Percentiles rank a stretch among this genome's conserved stretches.
These are phyloP conservation scores for Hylodesmum podocarpum DNA, from an alignment of 306 rosid genomes.

Conservation along the genomic window DNA sequence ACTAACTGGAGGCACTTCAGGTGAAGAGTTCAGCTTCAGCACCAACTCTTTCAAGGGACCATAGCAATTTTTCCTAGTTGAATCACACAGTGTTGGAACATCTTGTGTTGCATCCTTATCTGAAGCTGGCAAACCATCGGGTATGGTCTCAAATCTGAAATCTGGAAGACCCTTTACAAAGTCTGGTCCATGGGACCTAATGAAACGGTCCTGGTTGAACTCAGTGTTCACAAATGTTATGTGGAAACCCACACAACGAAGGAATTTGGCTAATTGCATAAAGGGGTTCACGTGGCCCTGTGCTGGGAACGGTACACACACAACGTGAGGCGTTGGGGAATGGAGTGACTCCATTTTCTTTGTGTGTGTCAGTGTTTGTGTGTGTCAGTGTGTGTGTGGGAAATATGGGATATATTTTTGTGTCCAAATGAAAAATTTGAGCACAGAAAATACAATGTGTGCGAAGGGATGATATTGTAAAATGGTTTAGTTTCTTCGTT, in stretches of 20 bases:
- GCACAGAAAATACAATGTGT: background rate
- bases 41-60: conserved; percentile 12
- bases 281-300: conserved; percentile 23
- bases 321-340: background rate
- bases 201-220: conserved; percentile 20
- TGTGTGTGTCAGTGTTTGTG: too few species aligned
- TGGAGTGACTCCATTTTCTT: background rate
- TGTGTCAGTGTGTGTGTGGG: background rate
- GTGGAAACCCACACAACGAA: conserved; percentile 12
- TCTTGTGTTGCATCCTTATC: conserved; percentile 20
- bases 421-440: background rate
- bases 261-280: conserved; percentile 27
- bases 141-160: conserved; percentile 22
- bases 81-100: background rate
- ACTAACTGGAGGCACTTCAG: background rate
- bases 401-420: background rate
- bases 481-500: too few species aligned
- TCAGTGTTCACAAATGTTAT: conserved; percentile 29
- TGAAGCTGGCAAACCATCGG: background rate
- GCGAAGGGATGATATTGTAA: too few species aligned
- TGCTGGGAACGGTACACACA: conserved; percentile 17
- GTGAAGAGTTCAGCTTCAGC: background rate
- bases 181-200: background rate
- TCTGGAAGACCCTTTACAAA: conserved; percentile 4
- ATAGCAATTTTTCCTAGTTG: background rate